phyloP scores from a whole-genome alignment of 345 rosid species.

The Populus euphratica region DNA sequence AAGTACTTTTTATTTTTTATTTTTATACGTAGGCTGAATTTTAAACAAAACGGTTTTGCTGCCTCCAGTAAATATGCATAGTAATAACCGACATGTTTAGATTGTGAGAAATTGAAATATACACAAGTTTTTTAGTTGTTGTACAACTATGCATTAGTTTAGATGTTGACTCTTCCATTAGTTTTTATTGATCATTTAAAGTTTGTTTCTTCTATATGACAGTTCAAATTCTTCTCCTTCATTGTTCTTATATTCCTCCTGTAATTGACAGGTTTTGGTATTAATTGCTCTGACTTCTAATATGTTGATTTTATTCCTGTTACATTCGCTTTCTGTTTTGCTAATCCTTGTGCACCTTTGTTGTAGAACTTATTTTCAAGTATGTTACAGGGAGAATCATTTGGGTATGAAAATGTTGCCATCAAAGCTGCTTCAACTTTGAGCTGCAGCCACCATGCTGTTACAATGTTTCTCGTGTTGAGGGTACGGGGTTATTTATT shows the following conservation, averaged over 20 bases:
- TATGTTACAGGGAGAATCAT: constrained; percentile 9
- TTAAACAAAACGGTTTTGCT: no score
- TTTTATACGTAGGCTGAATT: no score
- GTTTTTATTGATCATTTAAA: neutral
- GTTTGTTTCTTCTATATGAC: neutral
- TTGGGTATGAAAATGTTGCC: constrained; percentile 15
- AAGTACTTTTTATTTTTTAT: no score
- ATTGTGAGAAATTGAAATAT: no score
- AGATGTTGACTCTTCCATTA: neutral
- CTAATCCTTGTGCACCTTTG: neutral
- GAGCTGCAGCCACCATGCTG: neutral
- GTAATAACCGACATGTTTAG: no score
- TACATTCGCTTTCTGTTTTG: neutral
- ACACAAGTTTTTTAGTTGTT: no score
- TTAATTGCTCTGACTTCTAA: neutral
- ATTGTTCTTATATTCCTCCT: neutral
- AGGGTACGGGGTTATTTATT: neutral
- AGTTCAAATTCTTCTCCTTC: neutral
- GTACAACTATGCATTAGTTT: no score
- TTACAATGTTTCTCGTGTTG: neutral
- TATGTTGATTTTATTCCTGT: neutral
- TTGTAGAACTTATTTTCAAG: constrained; percentile 26
- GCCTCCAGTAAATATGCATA: no score
- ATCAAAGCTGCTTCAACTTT: constrained; percentile 6
- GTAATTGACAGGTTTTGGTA: neutral